Conservation (phyloP, 163 green algal species). For the Volvox carteri region DNA sequence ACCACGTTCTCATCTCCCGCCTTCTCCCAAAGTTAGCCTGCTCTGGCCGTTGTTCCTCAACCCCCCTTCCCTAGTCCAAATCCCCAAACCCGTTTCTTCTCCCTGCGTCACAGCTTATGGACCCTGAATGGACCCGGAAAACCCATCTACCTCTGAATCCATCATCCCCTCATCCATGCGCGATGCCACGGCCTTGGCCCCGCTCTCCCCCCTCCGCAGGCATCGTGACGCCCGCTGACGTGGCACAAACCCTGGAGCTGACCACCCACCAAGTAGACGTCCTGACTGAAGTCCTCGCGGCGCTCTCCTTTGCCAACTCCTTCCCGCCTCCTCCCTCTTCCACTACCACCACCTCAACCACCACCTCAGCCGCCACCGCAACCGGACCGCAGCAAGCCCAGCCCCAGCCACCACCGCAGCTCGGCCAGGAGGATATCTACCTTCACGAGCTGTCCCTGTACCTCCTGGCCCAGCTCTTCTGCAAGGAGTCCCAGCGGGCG, state of each 20-base stretch:
- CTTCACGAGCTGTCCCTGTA: conserved; percentile 81
- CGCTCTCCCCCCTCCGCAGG: conserved; percentile 15
- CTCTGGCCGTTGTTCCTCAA: too few species aligned
- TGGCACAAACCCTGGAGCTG: conserved; percentile 59
- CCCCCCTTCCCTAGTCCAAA: too few species aligned
- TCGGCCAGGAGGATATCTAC: conserved; percentile 46
- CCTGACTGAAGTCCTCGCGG: conserved; percentile 57
- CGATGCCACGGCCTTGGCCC: too few species aligned
- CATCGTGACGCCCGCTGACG: conserved; percentile 13
- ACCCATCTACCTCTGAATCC: too few species aligned
- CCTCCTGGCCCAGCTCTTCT: conserved; percentile 84
- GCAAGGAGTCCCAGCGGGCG: conserved; percentile 73
- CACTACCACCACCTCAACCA: not conserved
- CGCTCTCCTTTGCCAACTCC: conserved; percentile 47
- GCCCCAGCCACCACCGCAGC: not conserved
- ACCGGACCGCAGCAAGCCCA: not conserved
- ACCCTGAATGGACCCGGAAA: too few species aligned
- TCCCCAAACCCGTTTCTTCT: too few species aligned
- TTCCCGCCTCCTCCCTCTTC: too few species aligned
- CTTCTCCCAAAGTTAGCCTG: too few species aligned
- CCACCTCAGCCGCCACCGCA: not conserved
- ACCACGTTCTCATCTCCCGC: too few species aligned
- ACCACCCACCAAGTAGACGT: conserved; percentile 47
- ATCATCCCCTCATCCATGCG: too few species aligned
- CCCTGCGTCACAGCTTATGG: too few species aligned